Evolutionary conservation across 1,284 basidiomycete genomes (phyloP), one percentile per base, ranked within the genome.

Genomic region (Laetiporus sulphureus): DNA sequence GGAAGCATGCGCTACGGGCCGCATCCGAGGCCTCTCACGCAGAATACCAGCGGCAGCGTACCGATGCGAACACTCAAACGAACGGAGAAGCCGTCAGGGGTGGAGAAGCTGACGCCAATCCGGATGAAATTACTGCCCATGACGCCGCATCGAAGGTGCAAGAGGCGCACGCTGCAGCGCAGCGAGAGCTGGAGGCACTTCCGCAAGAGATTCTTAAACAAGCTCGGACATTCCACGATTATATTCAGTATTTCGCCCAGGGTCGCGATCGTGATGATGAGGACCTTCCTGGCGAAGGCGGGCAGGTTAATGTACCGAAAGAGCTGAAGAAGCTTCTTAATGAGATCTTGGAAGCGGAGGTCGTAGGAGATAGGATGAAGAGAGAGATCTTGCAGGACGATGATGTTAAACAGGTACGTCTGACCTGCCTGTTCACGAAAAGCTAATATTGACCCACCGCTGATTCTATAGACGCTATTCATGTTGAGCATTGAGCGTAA

Each of bases 401-500:
- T 1, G 71, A 73, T 38, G 61, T 73, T 5, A 59, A 73, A 36
- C 72, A 70, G 59, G 78, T 79, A 43, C 49, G 68, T 55, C 42
- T 37, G 1, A 33, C 30, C 31, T 13, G 18, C 6, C 20, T 10
- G 21, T 21, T 44, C 25, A 24, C 30, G 8, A 5, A n/a, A 30
- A 5, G 13, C 7, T 27, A 44, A 13, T 4, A 31, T 3, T 18
- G 13, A 19, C n/a, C 41, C 39, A 15, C 36, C 24, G 22, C 1
- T 27, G 4, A n/a, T 29, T 33, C 13, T 32, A 10, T 41, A 77
- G 75, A 68, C 68, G 0, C 45, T 79, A 29, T 68, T 77, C 52
- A 62, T 71, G 47, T 58, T 79, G 25, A 72, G 69, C 35, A 65
- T 79, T 18, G 77, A 79, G 56, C 67, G 77, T 76, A 42, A 58